These are phyloP conservation scores for Ogataea hybrid DNA, from an alignment of 1,139 yeast genomes.

Conservation along the genomic window DNA sequence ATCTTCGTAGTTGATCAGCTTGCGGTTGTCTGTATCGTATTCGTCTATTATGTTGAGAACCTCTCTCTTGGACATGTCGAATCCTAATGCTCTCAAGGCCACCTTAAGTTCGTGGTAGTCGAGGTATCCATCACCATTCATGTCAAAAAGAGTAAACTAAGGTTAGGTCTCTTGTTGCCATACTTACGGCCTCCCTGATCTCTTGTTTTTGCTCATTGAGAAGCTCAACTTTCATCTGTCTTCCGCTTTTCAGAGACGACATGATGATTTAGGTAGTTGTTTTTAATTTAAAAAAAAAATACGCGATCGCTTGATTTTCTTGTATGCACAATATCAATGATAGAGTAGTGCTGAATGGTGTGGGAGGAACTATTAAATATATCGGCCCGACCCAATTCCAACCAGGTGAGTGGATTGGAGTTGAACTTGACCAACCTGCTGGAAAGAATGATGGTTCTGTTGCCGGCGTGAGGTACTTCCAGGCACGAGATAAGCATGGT, in stretches of 20 bases:
- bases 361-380: slow-evolving; percentile 46
- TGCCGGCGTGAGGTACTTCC: slow-evolving; percentile 61
- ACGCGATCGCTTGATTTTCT: slow-evolving; percentile 7
- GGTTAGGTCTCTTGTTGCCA: not conserved
- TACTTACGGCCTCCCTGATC: slow-evolving; percentile 74
- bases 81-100: slow-evolving; percentile 92
- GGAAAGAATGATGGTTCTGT: slow-evolving; percentile 86
- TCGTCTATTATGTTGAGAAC: slow-evolving; percentile 80
- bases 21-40: slow-evolving; percentile 74
- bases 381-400: slow-evolving; percentile 59
- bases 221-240: slow-evolving; percentile 55
- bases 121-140: slow-evolving; percentile 85
- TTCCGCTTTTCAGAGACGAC: slow-evolving; percentile 31
- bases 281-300: not conserved
- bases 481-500: slow-evolving; percentile 47
- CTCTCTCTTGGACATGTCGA: slow-evolving; percentile 77
- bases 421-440: slow-evolving; percentile 55
- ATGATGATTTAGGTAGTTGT: slow-evolving; percentile 1
- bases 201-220: slow-evolving; percentile 91
- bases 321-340: slow-evolving; percentile 11
- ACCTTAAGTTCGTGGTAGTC: slow-evolving; percentile 92
- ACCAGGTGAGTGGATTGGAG: slow-evolving; percentile 74
- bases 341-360: slow-evolving; percentile 29
- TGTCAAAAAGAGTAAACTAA: slow-evolving; percentile 78
- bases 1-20: slow-evolving; percentile 74